Evolutionary conservation across 2,329 filamentous ascomycete species (phyloP).

Genomic region (Exophiala spinifera): DNA sequence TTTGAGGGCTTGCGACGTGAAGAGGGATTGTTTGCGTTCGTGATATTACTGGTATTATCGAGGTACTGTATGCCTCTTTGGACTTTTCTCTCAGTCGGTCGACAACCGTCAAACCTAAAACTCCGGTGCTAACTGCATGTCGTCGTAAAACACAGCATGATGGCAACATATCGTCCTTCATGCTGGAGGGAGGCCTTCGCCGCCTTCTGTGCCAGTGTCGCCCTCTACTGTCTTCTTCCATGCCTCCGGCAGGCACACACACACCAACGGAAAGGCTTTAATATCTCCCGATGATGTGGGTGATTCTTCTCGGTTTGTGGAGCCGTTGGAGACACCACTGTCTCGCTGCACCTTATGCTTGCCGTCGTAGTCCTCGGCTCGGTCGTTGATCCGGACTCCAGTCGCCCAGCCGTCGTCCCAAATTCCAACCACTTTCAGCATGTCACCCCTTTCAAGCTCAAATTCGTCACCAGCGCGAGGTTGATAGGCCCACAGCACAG

Average conservation of each 20-base stretch:
- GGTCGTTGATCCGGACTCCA: constrained; percentile 75
- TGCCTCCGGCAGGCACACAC: constrained; percentile 90
- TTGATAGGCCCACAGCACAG: constrained; percentile 94
- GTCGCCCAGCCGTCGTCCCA: constrained; percentile 99
- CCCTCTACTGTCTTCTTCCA: constrained; percentile 97
- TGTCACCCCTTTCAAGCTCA: constrained; percentile 86
- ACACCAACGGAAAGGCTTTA: constrained; percentile 96
- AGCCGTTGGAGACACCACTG: constrained; percentile 85
- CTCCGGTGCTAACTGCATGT: constrained; percentile 25
- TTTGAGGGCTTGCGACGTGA: background rate
- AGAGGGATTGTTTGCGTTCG: constrained; percentile 4
- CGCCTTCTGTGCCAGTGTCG: constrained; percentile 67
- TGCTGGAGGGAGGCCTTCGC: constrained; percentile 39
- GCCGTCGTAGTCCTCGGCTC: constrained; percentile 84
- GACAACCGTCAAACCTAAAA: constrained; percentile 17
- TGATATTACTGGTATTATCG: constrained; percentile 28
- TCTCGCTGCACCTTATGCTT: constrained; percentile 76
- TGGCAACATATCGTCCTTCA: constrained; percentile 11
- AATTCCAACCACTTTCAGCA: constrained; percentile 96
- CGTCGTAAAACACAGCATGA: constrained; percentile 22
- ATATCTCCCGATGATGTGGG: constrained; percentile 74
- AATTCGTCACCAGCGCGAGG: constrained; percentile 93
- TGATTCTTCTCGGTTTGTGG: constrained; percentile 58
- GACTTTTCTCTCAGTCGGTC: background rate
- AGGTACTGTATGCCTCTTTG: constrained; percentile 14